These are phyloP conservation scores for Venturia asperata DNA, from an alignment of 2,329 filamentous ascomycete species.

Conservation along the genomic window DNA sequence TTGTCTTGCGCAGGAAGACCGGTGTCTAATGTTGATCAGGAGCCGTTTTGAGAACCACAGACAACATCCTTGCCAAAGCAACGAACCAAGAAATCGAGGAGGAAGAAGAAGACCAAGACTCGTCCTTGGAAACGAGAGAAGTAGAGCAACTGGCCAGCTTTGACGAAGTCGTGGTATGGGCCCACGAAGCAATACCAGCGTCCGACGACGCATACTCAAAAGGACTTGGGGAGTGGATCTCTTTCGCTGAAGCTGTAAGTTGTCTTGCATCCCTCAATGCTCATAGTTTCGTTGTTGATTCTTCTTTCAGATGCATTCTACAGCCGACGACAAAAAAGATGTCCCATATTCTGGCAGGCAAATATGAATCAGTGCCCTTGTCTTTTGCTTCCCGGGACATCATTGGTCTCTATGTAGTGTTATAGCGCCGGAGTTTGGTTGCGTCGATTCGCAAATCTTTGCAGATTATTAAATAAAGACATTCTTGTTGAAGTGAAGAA, in stretches of 20 bases:
- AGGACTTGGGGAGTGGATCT: constrained; percentile 73
- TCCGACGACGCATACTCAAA: constrained; percentile 63
- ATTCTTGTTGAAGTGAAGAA: not conserved
- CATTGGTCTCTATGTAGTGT: not conserved
- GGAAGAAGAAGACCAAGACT: constrained; percentile 23
- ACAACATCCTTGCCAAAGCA: constrained; percentile 24
- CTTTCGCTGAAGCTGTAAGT: constrained; percentile 60
- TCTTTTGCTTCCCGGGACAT: not conserved
- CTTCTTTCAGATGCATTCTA: not conserved
- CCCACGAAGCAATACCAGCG: constrained; percentile 60
- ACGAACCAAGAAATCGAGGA: constrained; percentile 21
- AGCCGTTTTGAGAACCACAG: constrained; percentile 28
- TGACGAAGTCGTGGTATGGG: constrained; percentile 74
- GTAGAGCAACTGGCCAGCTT: constrained; percentile 63
- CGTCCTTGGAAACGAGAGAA: constrained; percentile 31
- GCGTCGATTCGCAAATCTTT: not conserved
- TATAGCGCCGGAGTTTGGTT: not conserved
- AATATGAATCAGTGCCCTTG: not conserved
- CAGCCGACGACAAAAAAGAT: not conserved
- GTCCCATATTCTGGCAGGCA: not conserved
- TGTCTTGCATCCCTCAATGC: not conserved
- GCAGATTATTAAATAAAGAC: too few relatives aligned
- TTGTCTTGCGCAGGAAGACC: not conserved
- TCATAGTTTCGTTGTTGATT: not conserved
- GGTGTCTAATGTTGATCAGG: constrained; percentile 4